A percentile compares a stretch with the other conserved stretches of the same genome.
phyloP scores from a whole-genome alignment of 2,329 filamentous ascomycete species.

The Exophiala calicioides region DNA sequence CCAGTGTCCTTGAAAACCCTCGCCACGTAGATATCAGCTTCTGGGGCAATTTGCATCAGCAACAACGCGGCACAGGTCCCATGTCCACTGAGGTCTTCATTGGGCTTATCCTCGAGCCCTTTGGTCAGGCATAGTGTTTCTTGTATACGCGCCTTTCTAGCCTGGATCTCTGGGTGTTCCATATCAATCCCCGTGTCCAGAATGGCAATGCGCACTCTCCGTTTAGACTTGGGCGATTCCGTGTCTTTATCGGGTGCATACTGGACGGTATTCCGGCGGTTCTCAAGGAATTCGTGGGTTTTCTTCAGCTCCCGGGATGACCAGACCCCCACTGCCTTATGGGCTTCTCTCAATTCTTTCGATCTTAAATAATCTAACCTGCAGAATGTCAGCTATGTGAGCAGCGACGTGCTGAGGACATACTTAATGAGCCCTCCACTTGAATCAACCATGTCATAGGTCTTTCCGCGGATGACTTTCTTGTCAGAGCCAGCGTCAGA shows the following conservation, averaged over 20 bases:
- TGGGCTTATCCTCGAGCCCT: neutral
- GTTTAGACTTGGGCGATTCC: too few species aligned
- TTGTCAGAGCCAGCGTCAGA: too few species aligned
- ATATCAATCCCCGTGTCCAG: conserved; percentile 18
- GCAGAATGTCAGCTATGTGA: too few species aligned
- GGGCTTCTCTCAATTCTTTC: neutral
- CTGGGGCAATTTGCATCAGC: conserved; percentile 13
- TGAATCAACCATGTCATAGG: neutral
- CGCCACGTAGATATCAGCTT: conserved; percentile 23
- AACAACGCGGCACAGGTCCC: conserved; percentile 21
- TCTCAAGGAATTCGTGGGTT: conserved; percentile 1
- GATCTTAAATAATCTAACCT: neutral
- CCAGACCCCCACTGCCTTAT: neutral
- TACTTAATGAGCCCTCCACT: too few species aligned
- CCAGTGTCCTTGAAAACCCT: conserved; percentile 5
- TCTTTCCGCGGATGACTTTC: neutral
- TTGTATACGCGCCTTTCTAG: conserved; percentile 1
- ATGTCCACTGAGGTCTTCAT: conserved; percentile 16
- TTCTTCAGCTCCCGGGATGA: neutral
- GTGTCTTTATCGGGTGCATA: conserved; percentile 1
- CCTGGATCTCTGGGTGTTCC: conserved; percentile 9
- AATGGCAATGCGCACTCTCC: conserved; percentile 18
- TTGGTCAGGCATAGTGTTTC: neutral
- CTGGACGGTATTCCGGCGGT: neutral
- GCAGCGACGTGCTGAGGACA: too few species aligned